Base-by-base conservation (phyloP, 371 early-diverging fungal species). In the Apophysomyces sp. region DNA sequence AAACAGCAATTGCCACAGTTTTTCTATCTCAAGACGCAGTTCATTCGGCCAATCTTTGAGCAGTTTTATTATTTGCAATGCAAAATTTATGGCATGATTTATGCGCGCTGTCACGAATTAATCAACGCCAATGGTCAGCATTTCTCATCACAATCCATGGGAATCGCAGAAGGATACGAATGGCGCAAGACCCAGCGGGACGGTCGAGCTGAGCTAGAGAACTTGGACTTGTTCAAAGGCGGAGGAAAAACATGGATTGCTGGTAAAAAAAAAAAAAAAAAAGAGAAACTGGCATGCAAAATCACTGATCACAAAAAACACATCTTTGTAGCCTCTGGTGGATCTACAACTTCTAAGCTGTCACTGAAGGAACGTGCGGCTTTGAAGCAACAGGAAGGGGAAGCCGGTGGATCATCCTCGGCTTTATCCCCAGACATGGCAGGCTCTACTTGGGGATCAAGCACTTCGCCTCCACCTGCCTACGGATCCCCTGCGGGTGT, bases 41-140 rank as follows among this genome's bases (percentile, higher is more conserved):
- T 91, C 65, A 85, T 92, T 57, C 87, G 90, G 37, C 92, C 92
- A 5, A 85, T 91, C 58, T 86, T 92, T 68, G 76, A 85, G 41
- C 71, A 82, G 4, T 77, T 91, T 36, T 93, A 84, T 65, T 79
- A 80, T 63, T 71, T 89, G 68, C 91, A 93, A 69, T 67, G 81
- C 49, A 81, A 75, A 26, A 87, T 91, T 52, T 86, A 86, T 63
- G 68, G 71, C 24, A 76, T 73, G 69, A 73, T 76, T 37, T 68
- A 79, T 55, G 80, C 78, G 13, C 74, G 80, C 18, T 68, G 80
- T 15, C 76, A 78, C 12, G 76, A 77, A 51, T 34, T 87, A 32
- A 40, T 80, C 18, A 73, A 59, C 51, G 69, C 71, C 24, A 76
- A 76, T 24, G 18, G 60, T 36, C 61, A 67, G 11, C 55, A 65